These are phyloP conservation scores for Pseudophaeomoniella oleicola DNA, from an alignment of 2,329 filamentous ascomycete genomes.

Conservation along the genomic window DNA sequence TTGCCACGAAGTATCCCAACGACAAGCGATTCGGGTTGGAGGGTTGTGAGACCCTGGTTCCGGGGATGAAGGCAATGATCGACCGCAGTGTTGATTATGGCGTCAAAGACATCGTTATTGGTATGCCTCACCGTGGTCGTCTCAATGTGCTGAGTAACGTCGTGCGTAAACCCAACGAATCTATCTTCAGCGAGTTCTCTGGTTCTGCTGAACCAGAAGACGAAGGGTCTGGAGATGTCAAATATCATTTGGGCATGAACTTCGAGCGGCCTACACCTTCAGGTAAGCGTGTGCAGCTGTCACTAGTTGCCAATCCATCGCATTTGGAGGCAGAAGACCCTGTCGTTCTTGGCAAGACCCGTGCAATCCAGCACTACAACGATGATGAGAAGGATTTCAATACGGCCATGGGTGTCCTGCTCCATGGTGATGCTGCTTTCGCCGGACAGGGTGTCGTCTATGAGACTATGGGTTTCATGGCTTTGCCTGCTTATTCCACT, in stretches of 20 bases:
- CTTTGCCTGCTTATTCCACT: constrained; percentile 88
- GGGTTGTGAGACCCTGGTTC: constrained; percentile 90
- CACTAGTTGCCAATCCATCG: constrained; percentile 93
- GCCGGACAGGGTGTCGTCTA: constrained; percentile 95
- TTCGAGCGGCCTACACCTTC: constrained; percentile 97
- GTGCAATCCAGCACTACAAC: constrained; percentile 98
- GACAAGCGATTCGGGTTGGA: constrained; percentile 99
- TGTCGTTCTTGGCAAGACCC: constrained; percentile 91
- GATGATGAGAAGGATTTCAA: constrained; percentile 80
- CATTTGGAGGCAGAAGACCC: constrained; percentile 97
- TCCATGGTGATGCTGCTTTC: constrained; percentile 95
- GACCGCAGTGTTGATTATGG: constrained; percentile 97
- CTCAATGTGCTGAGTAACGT: constrained; percentile 97
- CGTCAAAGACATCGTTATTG: constrained; percentile 97
- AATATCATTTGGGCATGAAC: constrained; percentile 99
- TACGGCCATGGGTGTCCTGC: constrained; percentile 85
- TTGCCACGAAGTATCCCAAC: constrained; percentile 96
- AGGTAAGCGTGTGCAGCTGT: constrained; percentile 97
- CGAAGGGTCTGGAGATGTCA: constrained; percentile 95
- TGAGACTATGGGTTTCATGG: constrained; percentile 95
- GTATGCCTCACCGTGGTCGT: constrained; percentile 97
- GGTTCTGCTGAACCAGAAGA: constrained; percentile 77
- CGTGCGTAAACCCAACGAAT: constrained; percentile 97
- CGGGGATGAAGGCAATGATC: constrained; percentile 98
- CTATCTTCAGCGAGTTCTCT: constrained; percentile 96